Conservation (phyloP, 208 protist species). For the Leishmania tarentolae region DNA sequence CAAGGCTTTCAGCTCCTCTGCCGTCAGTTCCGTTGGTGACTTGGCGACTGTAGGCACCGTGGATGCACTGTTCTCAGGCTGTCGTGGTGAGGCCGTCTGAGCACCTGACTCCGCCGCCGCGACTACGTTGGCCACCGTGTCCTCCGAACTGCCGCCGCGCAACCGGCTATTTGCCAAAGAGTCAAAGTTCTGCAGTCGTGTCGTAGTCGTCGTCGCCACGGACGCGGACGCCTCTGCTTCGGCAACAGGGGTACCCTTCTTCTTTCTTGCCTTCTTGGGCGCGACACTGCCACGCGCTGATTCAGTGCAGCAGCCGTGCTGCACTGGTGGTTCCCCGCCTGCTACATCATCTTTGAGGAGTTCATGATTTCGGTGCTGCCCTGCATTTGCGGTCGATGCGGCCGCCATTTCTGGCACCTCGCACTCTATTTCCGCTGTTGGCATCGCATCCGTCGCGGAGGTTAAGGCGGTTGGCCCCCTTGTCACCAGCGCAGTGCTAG, state of each 20-base stretch:
- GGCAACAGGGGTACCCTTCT: constrained; percentile 11
- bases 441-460: neutral
- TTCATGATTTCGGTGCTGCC: constrained; percentile 5
- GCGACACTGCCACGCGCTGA: neutral
- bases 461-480: constrained; percentile 5
- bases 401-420: constrained; percentile 19
- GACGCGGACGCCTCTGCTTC: neutral
- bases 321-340: neutral
- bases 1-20: constrained; percentile 14
- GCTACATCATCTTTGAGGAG: constrained; percentile 9
- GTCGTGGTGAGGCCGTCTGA: constrained; percentile 19
- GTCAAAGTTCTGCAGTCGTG: neutral
- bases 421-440: neutral
- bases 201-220: neutral
- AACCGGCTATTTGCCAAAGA: constrained; percentile 6
- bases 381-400: neutral
- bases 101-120: constrained; percentile 26
- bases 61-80: neutral
- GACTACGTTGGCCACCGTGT: constrained; percentile 23
- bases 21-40: constrained; percentile 9
- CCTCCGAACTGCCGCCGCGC: constrained; percentile 12
- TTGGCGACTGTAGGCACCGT: neutral
- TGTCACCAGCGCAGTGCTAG: neutral
- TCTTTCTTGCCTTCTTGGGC: constrained; percentile 21
- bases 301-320: neutral